Evolutionary conservation across 768 basidiomycete genomes (phyloP).

Genomic region (Rhodotorula toruloides): DNA sequence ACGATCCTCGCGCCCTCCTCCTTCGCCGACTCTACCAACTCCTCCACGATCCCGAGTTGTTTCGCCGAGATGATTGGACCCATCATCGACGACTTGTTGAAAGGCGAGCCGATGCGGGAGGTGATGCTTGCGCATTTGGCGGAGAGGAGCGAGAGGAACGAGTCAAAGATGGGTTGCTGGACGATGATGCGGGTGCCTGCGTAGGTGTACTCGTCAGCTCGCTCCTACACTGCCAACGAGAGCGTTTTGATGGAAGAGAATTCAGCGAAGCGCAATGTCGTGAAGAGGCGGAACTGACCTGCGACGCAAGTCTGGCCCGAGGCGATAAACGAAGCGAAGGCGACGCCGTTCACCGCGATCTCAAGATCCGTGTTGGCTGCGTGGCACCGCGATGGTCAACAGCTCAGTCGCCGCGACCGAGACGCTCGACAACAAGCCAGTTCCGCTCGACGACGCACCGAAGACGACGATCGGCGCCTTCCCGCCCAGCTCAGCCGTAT

Average conservation of each 20-base stretch:
- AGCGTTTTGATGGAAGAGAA: too few relatives aligned
- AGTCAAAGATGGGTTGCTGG: slow-evolving; percentile 6
- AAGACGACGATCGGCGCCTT: slow-evolving; percentile 68
- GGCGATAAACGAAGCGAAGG: slow-evolving; percentile 77
- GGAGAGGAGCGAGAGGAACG: slow-evolving; percentile 11
- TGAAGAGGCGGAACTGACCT: neutral
- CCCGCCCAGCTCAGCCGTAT: slow-evolving; percentile 79
- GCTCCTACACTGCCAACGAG: too few relatives aligned
- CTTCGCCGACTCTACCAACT: slow-evolving; percentile 53
- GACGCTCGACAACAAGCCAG: neutral
- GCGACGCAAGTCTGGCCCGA: slow-evolving; percentile 59
- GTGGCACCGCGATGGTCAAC: too few relatives aligned
- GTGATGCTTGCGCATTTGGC: slow-evolving; percentile 29
- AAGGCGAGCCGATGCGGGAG: slow-evolving; percentile 46
- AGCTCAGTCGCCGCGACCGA: too few relatives aligned
- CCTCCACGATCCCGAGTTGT: slow-evolving; percentile 63
- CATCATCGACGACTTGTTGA: slow-evolving; percentile 56
- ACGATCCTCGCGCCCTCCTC: slow-evolving; percentile 53
- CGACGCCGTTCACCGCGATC: slow-evolving; percentile 73
- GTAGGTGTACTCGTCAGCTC: too few relatives aligned
- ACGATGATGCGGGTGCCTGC: slow-evolving; percentile 28
- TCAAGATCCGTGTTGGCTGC: slow-evolving; percentile 62
- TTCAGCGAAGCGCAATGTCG: neutral
- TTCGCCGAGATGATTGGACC: slow-evolving; percentile 67
- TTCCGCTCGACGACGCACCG: slow-evolving; percentile 32